Percentiles rank a stretch among this genome's conserved stretches.
Conservation (phyloP, 805 yeast genomes). For the Nematodospora valgi region DNA sequence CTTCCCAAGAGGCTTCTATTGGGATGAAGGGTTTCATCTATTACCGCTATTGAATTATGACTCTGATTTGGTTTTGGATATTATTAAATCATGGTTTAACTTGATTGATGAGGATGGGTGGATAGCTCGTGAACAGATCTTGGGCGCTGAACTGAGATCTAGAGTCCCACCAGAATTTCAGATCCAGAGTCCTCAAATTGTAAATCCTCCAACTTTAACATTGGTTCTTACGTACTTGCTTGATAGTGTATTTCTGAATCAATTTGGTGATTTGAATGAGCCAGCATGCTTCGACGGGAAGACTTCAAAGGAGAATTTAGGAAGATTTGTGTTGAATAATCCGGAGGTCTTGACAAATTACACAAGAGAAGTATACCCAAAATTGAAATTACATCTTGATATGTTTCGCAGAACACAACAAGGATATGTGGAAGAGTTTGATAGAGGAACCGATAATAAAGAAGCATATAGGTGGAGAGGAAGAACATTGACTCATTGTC, state of each 20-base stretch:
- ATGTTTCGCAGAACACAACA: constrained; percentile 82
- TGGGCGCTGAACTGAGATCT: constrained; percentile 86
- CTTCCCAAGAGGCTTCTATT: constrained; percentile 94
- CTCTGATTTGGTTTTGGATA: constrained; percentile 74
- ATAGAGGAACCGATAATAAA: constrained; percentile 37
- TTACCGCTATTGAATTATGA: constrained; percentile 81
- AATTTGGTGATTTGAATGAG: constrained; percentile 23
- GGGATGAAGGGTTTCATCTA: constrained; percentile 98
- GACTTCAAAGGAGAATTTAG: constrained; percentile 26
- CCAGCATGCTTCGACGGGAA: constrained; percentile 22
- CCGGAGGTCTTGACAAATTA: constrained; percentile 59
- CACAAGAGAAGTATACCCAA: constrained; percentile 69
- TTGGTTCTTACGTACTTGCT: constrained; percentile 61
- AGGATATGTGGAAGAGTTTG: constrained; percentile 73
- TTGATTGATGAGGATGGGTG: constrained; percentile 89
- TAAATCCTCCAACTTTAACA: constrained; percentile 94
- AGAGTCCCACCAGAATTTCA: constrained; percentile 83
- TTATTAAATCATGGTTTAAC: constrained; percentile 82
- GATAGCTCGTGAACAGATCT: constrained; percentile 93
- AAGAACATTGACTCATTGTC: constrained; percentile 75
- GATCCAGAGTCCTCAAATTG: constrained; percentile 83
- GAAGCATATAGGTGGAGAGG: constrained; percentile 95
- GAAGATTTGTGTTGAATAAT: constrained; percentile 51
- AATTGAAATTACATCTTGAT: constrained; percentile 69
- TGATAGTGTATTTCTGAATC: constrained; percentile 21